Evolutionary conservation across 306 rosid genomes (phyloP).

Genomic region (Glycine tomentella): DNA sequence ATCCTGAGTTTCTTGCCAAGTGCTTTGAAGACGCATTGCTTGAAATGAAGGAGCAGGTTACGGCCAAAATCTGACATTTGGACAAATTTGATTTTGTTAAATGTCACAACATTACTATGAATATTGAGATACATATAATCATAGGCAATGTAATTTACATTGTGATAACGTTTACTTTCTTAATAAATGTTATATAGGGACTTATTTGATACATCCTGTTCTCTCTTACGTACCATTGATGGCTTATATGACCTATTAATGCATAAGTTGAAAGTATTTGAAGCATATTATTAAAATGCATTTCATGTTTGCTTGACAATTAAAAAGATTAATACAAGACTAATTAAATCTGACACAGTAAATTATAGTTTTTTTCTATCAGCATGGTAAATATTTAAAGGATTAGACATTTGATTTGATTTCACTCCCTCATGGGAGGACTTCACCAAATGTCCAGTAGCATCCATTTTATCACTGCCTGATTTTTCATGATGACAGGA

Average conservation of each 20-base stretch:
- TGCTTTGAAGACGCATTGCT: slow-evolving; percentile 88
- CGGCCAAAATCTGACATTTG: slow-evolving; percentile 40
- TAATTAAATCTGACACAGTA: no score
- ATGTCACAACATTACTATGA: slow-evolving; percentile 1
- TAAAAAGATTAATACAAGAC: no score
- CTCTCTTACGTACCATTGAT: no score
- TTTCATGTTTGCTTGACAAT: no score
- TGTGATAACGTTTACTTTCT: background rate
- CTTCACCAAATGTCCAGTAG: slow-evolving; percentile 39
- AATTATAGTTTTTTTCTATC: no score
- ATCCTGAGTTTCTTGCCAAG: slow-evolving; percentile 80
- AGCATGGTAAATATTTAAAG: slow-evolving; percentile 8
- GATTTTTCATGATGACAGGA: slow-evolving; percentile 56
- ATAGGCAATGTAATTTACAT: slow-evolving; percentile 6
- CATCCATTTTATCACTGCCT: slow-evolving; percentile 51
- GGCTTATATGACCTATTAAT: no score
- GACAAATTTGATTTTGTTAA: slow-evolving; percentile 21
- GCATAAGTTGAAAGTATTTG: no score
- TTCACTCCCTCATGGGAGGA: slow-evolving; percentile 49
- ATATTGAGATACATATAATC: slow-evolving; percentile 17
- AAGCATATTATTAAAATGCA: no score
- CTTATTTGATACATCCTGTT: no score
- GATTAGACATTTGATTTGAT: slow-evolving; percentile 49
- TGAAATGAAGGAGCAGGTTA: slow-evolving; percentile 72
- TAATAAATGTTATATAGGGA: no score